Conservation (phyloP, 306 rosid species). For the Amphicarpaea edgeworthii region DNA sequence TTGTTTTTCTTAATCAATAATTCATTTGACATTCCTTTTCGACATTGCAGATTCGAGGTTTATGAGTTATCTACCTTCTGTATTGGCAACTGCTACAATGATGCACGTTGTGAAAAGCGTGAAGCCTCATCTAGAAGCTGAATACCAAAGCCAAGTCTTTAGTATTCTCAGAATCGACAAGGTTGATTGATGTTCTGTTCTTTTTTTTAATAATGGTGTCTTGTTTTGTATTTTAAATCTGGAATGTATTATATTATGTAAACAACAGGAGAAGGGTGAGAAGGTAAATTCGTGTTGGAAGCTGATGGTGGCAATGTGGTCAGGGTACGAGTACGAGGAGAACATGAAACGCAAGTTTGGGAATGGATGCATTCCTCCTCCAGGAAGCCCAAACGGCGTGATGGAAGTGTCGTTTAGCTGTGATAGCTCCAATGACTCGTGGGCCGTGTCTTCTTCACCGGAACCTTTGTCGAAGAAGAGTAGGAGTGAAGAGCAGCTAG, state of each 20-base stretch:
- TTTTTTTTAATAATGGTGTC: background rate
- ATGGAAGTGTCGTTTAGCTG: slow-evolving; percentile 76
- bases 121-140: slow-evolving; percentile 65
- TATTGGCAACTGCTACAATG: slow-evolving; percentile 79
- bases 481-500: slow-evolving; percentile 52
- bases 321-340: slow-evolving; percentile 11
- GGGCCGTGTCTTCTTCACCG: slow-evolving; percentile 72
- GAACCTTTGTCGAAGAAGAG: slow-evolving; percentile 74
- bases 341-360: slow-evolving; percentile 60
- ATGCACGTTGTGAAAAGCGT: slow-evolving; percentile 67
- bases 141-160: slow-evolving; percentile 66
- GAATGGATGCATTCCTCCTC: slow-evolving; percentile 54
- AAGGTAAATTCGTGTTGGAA: slow-evolving; percentile 70
- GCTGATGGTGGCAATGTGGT: slow-evolving; percentile 55
- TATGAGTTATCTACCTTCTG: slow-evolving; percentile 76
- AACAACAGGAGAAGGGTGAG: slow-evolving; percentile 48
- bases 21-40: background rate
- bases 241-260: background rate
- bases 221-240: background rate
- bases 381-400: slow-evolving; percentile 88
- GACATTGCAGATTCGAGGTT: slow-evolving; percentile 71
- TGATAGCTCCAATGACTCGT: slow-evolving; percentile 80
- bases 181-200: slow-evolving; percentile 44
- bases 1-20: background rate
- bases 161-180: slow-evolving; percentile 74